Evolutionary conservation across 1,284 basidiomycete genomes (phyloP).

Genomic region (Paramarasmius palmivorus): DNA sequence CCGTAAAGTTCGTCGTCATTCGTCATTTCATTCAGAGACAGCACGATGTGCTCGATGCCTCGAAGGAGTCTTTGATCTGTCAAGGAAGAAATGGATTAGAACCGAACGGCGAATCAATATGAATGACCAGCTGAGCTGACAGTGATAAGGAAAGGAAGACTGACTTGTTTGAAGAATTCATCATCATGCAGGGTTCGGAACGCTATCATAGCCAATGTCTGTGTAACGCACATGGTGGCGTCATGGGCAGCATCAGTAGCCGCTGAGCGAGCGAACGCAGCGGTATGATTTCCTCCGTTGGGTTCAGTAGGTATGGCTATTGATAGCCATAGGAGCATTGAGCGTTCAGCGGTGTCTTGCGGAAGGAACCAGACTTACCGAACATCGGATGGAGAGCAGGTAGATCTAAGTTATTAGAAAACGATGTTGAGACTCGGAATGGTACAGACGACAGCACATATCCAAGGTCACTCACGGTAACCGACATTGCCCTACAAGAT

Average conservation of each 20-base stretch:
- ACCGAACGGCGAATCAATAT: background rate
- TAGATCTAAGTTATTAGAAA: conserved; percentile 39
- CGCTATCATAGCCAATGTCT: conserved; percentile 61
- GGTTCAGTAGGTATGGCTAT: conserved; percentile 66
- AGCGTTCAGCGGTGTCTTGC: background rate
- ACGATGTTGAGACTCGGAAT: conserved; percentile 10
- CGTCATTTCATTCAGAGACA: too few relatives aligned
- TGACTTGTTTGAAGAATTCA: conserved; percentile 57
- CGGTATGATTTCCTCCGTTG: conserved; percentile 68
- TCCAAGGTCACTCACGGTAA: conserved; percentile 53
- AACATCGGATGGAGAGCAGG: conserved; percentile 67
- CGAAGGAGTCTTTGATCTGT: too few relatives aligned
- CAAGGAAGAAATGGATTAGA: too few relatives aligned
- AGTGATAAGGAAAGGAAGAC: conserved; percentile 9
- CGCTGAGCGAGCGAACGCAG: conserved; percentile 62
- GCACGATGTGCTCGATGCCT: too few relatives aligned
- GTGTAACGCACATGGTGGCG: conserved; percentile 55
- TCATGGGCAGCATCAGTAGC: conserved; percentile 61
- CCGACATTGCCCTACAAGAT: conserved; percentile 62
- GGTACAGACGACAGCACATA: conserved; percentile 11
- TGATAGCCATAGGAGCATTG: background rate
- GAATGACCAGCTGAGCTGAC: background rate
- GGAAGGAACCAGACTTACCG: conserved; percentile 35
- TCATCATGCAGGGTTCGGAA: conserved; percentile 59
- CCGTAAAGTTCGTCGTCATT: too few relatives aligned